phyloP scores from a whole-genome alignment of 345 rosid genomes.

The Rhodamnia rubescens region DNA sequence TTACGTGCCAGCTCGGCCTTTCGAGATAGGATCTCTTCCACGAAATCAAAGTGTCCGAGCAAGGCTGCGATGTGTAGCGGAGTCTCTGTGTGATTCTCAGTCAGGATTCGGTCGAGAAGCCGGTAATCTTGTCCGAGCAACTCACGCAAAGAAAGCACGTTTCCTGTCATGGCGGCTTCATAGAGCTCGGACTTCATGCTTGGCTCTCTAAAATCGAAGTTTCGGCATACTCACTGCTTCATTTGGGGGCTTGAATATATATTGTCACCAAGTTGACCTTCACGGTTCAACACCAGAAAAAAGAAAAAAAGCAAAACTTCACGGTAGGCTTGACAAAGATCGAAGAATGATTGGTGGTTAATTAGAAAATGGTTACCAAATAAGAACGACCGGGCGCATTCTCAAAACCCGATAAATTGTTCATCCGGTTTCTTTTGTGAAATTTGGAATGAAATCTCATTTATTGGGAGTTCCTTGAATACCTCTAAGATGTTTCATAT shows the following conservation, averaged over 20 bases:
- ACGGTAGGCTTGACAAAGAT: too few relatives aligned
- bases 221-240: background rate
- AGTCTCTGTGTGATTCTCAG: background rate
- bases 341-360: too few relatives aligned
- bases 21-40: background rate
- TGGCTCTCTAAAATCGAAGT: background rate
- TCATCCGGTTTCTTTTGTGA: background rate
- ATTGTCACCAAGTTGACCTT: too few relatives aligned
- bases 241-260: too few relatives aligned
- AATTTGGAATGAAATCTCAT: too few relatives aligned
- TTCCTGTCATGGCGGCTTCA: slow-evolving; percentile 3
- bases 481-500: too few relatives aligned
- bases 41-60: slow-evolving; percentile 9
- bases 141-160: background rate
- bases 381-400: too few relatives aligned
- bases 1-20: background rate
- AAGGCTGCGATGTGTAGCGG: slow-evolving; percentile 11
- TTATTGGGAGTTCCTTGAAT: background rate
- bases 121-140: slow-evolving; percentile 4
- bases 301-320: too few relatives aligned
- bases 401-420: too few relatives aligned
- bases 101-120: background rate
- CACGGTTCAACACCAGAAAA: too few relatives aligned
- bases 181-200: background rate
- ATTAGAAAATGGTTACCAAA: too few relatives aligned